Conservation (phyloP, 83 land plant genomes). For the Larix sibirica region DNA sequence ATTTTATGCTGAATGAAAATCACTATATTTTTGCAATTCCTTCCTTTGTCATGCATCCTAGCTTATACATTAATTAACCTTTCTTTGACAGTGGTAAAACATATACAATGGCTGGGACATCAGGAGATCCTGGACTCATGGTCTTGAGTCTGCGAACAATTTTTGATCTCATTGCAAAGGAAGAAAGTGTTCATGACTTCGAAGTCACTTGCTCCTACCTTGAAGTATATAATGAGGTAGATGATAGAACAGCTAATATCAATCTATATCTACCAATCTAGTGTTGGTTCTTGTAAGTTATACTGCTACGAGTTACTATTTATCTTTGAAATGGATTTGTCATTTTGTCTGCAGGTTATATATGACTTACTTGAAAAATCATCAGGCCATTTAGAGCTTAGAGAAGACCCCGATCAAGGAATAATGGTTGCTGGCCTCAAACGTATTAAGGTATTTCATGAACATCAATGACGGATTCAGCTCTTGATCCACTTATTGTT, state of each 20-base stretch:
- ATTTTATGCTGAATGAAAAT: neutral
- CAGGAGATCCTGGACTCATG: conserved; percentile 94
- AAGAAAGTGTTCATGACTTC: conserved; percentile 69
- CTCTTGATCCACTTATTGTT: neutral
- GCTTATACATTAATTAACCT: neutral
- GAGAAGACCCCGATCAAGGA: conserved; percentile 96
- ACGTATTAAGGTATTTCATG: conserved; percentile 68
- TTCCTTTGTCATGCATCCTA: neutral
- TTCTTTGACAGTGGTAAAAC: conserved; percentile 85
- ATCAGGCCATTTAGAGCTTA: conserved; percentile 90
- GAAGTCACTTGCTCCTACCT: conserved; percentile 96
- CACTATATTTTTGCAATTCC: neutral
- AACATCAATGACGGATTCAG: neutral
- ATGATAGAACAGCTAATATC: neutral
- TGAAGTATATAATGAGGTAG: conserved; percentile 98
- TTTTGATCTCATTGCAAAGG: conserved; percentile 75
- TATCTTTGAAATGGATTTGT: neutral
- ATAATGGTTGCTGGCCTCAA: conserved; percentile 89
- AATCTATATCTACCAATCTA: neutral
- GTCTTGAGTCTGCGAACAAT: conserved; percentile 88
- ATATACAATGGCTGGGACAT: conserved; percentile 96
- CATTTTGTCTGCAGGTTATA: conserved; percentile 66
- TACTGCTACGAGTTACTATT: neutral
- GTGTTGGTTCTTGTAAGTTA: conserved; percentile 3
- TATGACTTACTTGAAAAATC: conserved; percentile 95